Evolutionary conservation across 345 rosid species (phyloP).

Genomic region (Firmiana major): DNA sequence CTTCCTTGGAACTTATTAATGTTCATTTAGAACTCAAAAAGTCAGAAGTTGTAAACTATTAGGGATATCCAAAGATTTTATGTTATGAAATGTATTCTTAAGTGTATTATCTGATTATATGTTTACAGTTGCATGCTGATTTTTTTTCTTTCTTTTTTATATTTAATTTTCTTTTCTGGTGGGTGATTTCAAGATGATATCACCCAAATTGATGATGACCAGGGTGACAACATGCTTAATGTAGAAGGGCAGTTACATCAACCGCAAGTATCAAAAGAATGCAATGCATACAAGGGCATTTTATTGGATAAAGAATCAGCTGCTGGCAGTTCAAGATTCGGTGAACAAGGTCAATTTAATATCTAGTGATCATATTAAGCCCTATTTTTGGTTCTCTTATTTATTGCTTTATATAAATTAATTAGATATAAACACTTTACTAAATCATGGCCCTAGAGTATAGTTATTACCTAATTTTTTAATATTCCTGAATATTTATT

Average conservation of each 20-base stretch:
- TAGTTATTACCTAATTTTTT: background rate
- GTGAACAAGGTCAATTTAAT: conserved; percentile 31
- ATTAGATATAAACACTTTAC: background rate
- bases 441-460: background rate
- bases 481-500: background rate
- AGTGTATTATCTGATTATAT: background rate
- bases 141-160: background rate
- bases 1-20: conserved; percentile 2
- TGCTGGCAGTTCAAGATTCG: conserved; percentile 9
- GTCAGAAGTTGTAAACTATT: background rate
- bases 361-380: background rate
- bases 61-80: background rate
- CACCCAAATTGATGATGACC: conserved; percentile 45
- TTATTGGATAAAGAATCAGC: conserved; percentile 13
- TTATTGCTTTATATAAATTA: background rate
- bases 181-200: conserved; percentile 59
- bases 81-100: background rate
- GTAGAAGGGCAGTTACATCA: conserved; percentile 22
- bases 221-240: conserved; percentile 15
- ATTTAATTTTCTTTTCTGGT: background rate
- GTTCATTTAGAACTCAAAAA: background rate
- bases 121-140: background rate
- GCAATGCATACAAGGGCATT: conserved; percentile 12
- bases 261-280: conserved; percentile 16
- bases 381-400: background rate